Conservation (phyloP, 805 yeast species). For the Candida piceae region DNA sequence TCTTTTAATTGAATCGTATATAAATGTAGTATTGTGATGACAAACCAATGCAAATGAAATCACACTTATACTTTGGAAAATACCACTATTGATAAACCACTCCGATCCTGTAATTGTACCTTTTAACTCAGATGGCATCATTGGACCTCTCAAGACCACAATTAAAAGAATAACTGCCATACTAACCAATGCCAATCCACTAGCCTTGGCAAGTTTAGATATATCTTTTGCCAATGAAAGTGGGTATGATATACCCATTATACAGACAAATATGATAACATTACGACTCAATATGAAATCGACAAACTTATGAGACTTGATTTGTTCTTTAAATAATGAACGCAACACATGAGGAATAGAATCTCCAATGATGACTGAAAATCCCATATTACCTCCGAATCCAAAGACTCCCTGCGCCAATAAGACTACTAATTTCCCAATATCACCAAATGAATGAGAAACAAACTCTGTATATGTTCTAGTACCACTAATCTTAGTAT, state of each 20-base stretch:
- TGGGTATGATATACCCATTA: constrained; percentile 75
- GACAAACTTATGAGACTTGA: constrained; percentile 34
- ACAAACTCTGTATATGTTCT: constrained; percentile 84
- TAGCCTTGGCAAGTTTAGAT: constrained; percentile 79
- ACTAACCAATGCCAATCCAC: constrained; percentile 78
- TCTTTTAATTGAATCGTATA: constrained; percentile 73
- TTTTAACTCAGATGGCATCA: constrained; percentile 40
- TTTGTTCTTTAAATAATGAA: constrained; percentile 50
- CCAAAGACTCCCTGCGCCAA: constrained; percentile 85
- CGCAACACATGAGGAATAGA: constrained; percentile 86
- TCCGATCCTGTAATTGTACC: constrained; percentile 41
- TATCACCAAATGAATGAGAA: constrained; percentile 66
- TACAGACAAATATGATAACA: constrained; percentile 63
- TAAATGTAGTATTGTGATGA: constrained; percentile 90
- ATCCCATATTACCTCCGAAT: constrained; percentile 91
- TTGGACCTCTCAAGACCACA: constrained; percentile 72
- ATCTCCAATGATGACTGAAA: constrained; percentile 91
- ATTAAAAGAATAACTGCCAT: constrained; percentile 75
- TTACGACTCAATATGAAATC: constrained; percentile 60
- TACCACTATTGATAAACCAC: constrained; percentile 53
- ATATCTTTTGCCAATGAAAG: constrained; percentile 76
- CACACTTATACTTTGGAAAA: constrained; percentile 90
- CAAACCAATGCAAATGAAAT: constrained; percentile 94
- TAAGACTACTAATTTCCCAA: constrained; percentile 64
- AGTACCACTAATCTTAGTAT: constrained; percentile 72